phyloP scores from a whole-genome alignment of 306 rosid species.

The Cicer chorassanicum region DNA sequence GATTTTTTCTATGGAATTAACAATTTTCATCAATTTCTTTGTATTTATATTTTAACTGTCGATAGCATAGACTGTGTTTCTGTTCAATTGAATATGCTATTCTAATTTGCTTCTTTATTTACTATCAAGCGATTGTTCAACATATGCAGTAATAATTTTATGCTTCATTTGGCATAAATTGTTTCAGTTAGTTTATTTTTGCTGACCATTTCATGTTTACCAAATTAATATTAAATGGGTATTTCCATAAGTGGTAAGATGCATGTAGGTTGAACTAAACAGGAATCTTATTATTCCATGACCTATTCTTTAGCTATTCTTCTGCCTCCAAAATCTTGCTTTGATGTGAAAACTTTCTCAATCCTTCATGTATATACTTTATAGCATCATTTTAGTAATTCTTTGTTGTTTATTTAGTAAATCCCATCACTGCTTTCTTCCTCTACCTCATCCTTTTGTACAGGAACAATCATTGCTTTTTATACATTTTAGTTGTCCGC shows the following conservation, averaged over 20 bases:
- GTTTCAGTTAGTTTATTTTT: slow-evolving; percentile 24
- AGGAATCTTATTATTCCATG: slow-evolving; percentile 4
- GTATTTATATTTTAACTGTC: slow-evolving; percentile 18
- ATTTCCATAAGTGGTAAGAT: slow-evolving; percentile 21
- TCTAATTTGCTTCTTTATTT: slow-evolving; percentile 28
- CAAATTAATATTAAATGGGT: slow-evolving; percentile 25
- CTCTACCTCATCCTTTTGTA: not conserved
- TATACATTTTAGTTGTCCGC: slow-evolving; percentile 13
- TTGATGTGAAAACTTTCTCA: slow-evolving; percentile 7
- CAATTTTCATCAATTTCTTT: slow-evolving; percentile 17
- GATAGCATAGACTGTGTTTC: not conserved
- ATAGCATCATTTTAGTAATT: slow-evolving; percentile 7
- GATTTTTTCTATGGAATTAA: slow-evolving; percentile 28
- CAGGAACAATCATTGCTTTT: not conserved
- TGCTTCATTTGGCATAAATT: slow-evolving; percentile 29
- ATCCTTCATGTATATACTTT: slow-evolving; percentile 16
- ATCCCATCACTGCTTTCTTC: slow-evolving; percentile 15
- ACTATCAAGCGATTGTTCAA: slow-evolving; percentile 7
- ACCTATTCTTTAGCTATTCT: not conserved
- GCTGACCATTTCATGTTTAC: slow-evolving; percentile 11
- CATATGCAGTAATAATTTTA: slow-evolving; percentile 7
- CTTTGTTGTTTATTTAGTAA: slow-evolving; percentile 13
- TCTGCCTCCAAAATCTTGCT: slow-evolving; percentile 22
- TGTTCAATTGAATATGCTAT: slow-evolving; percentile 19
- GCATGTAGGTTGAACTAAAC: slow-evolving; percentile 20